These are phyloP conservation scores for Suillus variegatus DNA, from an alignment of 768 basidiomycete species.

Conservation along the genomic window DNA sequence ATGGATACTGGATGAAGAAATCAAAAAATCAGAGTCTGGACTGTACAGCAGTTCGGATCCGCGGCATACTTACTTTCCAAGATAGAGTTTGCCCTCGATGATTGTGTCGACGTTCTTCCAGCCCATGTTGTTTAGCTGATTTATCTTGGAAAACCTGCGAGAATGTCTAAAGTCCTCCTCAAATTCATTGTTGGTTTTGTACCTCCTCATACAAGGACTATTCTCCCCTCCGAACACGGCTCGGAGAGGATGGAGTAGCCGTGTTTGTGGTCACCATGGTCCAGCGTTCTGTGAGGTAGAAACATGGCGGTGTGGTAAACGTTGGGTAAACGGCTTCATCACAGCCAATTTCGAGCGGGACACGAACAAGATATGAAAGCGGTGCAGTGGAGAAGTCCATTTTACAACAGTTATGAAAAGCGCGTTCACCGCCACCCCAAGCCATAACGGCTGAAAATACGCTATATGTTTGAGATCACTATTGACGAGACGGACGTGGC, in stretches of 20 bases:
- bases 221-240: slow-evolving; percentile 22
- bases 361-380: slow-evolving; percentile 26
- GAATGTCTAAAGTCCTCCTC: slow-evolving; percentile 21
- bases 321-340: slow-evolving; percentile 34
- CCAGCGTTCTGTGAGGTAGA: slow-evolving; percentile 19
- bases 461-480: slow-evolving; percentile 13
- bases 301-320: slow-evolving; percentile 34
- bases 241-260: slow-evolving; percentile 34
- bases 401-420: slow-evolving; percentile 18
- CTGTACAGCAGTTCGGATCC: slow-evolving; percentile 17
- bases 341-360: slow-evolving; percentile 33
- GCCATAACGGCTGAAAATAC: slow-evolving; percentile 27
- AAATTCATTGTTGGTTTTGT: slow-evolving; percentile 36
- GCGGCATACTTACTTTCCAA: slow-evolving; percentile 66
- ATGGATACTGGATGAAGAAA: slow-evolving; percentile 48
- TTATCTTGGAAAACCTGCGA: slow-evolving; percentile 28
- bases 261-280: slow-evolving; percentile 20
- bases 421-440: slow-evolving; percentile 33
- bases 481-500: slow-evolving; percentile 12
- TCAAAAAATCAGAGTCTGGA: slow-evolving; percentile 5
- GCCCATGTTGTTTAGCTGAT: slow-evolving; percentile 31
- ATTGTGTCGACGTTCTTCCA: slow-evolving; percentile 72
- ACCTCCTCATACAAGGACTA: slow-evolving; percentile 24
- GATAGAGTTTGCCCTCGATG: slow-evolving; percentile 64
- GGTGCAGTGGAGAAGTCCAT: slow-evolving; percentile 30